Base-by-base conservation (phyloP, 2,329 filamentous ascomycete species). In the Aureobasidium sp. region DNA sequence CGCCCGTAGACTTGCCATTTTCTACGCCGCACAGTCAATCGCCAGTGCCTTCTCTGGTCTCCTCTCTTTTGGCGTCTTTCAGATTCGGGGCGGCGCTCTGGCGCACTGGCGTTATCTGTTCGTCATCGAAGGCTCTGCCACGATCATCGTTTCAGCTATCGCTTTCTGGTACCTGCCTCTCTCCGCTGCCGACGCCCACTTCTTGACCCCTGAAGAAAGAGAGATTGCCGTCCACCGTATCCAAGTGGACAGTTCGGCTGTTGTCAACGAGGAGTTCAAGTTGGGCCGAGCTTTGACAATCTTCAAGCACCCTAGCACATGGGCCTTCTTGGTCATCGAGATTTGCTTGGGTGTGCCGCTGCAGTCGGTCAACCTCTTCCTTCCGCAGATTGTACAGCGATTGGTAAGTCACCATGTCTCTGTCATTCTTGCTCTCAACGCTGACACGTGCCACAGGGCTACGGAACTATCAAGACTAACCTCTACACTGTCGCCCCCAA, bases 401-500 rank as follows among this genome's bases (percentile, higher is more conserved):
- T 74, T 85, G 41, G 53, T 57, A 57, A 22, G 53, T 36, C 8
- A 5, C 25, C 22, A 7, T 29, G 7, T 17, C 31, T 20, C 20
- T 3, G 7, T 11, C 31, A 25, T 52, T 17, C 15, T 15, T 14
- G 20, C 22, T 7, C 14, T 5, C 48, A 52, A 3, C 20, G 17
- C 31, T 39, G 5, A 52, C 15, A n/a, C 2, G 2, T 20, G 6
- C 6, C 3, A 22, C 15, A 57, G 4, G 79, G 79, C 11, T 84
- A 82, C 69, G 67, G 71, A 53, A 80, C 77, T n/a, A 79, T 85
- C 64, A 84, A 84, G 68, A 91, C 89, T 0, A 93, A 94, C 68
- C 79, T 93, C 0, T 91, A 89, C 74, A 92, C 89, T 0, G 89
- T 93, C 0, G 90, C 89, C 0, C 90, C 90, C 1, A 93, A 92